These are phyloP conservation scores for Komagataella populi DNA, from an alignment of 805 yeast species.

Conservation along the genomic window DNA sequence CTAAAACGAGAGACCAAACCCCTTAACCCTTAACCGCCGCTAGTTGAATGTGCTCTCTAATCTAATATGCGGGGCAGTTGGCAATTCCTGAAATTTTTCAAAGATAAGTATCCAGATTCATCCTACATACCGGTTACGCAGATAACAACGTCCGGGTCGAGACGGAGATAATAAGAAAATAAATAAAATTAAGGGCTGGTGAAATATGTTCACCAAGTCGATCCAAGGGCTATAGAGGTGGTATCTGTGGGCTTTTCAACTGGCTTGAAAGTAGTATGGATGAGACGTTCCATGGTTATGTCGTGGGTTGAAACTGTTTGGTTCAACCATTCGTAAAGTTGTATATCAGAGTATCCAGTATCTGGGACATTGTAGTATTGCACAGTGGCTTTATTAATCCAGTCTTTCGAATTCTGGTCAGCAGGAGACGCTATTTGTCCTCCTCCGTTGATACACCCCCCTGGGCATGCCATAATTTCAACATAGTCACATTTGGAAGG, in stretches of 20 bases:
- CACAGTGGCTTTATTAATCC: slow-evolving; percentile 24
- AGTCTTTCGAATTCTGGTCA: slow-evolving; percentile 21
- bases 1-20: no score
- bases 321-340: slow-evolving; percentile 18
- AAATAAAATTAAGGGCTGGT: background rate
- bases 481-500: slow-evolving; percentile 65
- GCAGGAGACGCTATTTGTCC: slow-evolving; percentile 58
- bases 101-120: no score
- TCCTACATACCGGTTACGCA: background rate
- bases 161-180: no score
- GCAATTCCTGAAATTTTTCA: no score
- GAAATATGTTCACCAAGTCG: slow-evolving; percentile 32
- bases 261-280: slow-evolving; percentile 31
- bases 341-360: background rate
- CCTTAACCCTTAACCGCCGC: no score
- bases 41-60: no score
- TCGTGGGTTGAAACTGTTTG: slow-evolving; percentile 18
- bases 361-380: slow-evolving; percentile 21
- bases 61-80: no score
- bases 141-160: no score
- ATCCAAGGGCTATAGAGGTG: slow-evolving; percentile 33
- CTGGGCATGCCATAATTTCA: slow-evolving; percentile 97
- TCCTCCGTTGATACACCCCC: slow-evolving; percentile 95
- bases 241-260: slow-evolving; percentile 40
- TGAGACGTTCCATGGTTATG: slow-evolving; percentile 22